Base-by-base conservation (phyloP, 163 green algal genomes). In the Chloromonas sp. region DNA sequence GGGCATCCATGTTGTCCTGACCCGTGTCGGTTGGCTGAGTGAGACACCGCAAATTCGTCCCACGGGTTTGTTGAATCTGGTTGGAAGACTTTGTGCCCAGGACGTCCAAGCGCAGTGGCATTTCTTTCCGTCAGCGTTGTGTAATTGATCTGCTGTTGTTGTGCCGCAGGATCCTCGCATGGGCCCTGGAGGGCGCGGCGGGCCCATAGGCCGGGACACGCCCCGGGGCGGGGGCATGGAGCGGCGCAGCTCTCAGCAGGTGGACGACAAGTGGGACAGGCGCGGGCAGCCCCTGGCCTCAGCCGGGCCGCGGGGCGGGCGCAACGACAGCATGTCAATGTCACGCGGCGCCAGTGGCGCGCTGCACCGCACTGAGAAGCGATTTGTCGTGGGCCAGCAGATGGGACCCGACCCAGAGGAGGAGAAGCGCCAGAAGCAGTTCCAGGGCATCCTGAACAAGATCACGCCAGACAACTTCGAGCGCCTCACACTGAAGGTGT, bases 401-500 rank as follows among this genome's bases (percentile, higher is more conserved):
- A 36, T 86, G 36, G 92, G 84, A 0, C 95, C 98, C 14, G 93
- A 98, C 86, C 94, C 94, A 2, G 97, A 98, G 86, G 97, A 99
- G 91, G 93, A 98, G 88, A 95, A 94, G 89, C 95, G 95, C 85
- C 95, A 99, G 88, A 96, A 96, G 87, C 84, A 84, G 70, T 94
- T 99, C 89, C 99, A 98, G 93, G 92, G 88, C 36, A 93, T 98
- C 82, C 93, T 99, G 14, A 99, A 99, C 92, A 99, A 99, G 95
- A 94, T 99, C 70, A 99, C 97, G 70, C 96, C 95, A 14, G 92
- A 99, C 86, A 99, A 98, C 90, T 99, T 98, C 87, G 96, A 98
- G 15, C 93, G 91, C 61, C 94, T 99, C 61, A 92, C 92, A 1
- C 60, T 11, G 61, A 83, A 83, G 80, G 80, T 83, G 61, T 8